Percentiles rank a stretch among this genome's conserved stretches.
These are phyloP conservation scores for Dendrobium catenatum DNA, from an alignment of 106 monocot genomes.

Conservation along the genomic window DNA sequence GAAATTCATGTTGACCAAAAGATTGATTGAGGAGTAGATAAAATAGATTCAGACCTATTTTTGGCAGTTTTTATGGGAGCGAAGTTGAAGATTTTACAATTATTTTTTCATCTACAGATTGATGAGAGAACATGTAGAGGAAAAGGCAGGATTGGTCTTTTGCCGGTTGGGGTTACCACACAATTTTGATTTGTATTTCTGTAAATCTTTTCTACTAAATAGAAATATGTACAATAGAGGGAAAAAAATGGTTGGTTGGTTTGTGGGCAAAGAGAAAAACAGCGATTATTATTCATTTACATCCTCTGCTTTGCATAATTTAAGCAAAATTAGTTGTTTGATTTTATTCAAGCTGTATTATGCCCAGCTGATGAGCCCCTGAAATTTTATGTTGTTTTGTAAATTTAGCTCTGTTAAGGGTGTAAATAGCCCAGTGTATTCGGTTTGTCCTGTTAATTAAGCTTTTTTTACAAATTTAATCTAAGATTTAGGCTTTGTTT, in stretches of 20 bases:
- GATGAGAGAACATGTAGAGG: neutral
- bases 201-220: conserved; percentile 35
- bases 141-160: neutral
- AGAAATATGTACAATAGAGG: conserved; percentile 56
- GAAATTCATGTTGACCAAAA: neutral
- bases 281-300: neutral
- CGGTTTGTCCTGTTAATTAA: too few relatives aligned
- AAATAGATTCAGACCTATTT: neutral
- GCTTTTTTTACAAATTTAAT: too few relatives aligned
- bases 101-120: neutral
- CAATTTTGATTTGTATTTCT: conserved; percentile 71
- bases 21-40: neutral
- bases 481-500: too few relatives aligned
- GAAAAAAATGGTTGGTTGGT: neutral
- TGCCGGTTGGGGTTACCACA: conserved; percentile 12
- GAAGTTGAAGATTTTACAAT: neutral
- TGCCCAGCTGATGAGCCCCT: too few relatives aligned
- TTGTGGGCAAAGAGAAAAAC: neutral
- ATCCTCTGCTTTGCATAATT: neutral
- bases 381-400: too few relatives aligned
- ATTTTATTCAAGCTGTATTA: neutral
- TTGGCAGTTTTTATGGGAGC: neutral
- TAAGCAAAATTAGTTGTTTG: neutral
- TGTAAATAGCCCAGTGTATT: too few relatives aligned
- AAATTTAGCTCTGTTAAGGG: too few relatives aligned